These are phyloP conservation scores for Peniophora sp. DNA, from an alignment of 1,284 basidiomycete genomes.

Conservation along the genomic window DNA sequence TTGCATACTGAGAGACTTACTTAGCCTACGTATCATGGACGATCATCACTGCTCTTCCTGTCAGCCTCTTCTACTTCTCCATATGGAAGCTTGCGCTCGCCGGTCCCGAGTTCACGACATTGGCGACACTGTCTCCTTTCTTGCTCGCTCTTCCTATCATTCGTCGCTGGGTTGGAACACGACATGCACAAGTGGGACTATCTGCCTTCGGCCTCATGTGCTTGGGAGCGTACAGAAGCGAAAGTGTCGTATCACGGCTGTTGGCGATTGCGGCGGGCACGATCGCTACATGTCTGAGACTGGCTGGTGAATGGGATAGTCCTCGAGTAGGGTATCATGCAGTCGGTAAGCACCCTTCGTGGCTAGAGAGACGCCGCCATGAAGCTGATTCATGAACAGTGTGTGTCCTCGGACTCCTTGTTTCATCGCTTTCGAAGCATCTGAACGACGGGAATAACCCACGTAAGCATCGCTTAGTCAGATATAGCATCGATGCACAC, in stretches of 20 bases:
- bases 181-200: not conserved
- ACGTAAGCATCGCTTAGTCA: conserved; percentile 12
- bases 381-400: conserved; percentile 31
- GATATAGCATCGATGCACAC: too few relatives aligned
- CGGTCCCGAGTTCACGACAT: conserved; percentile 68
- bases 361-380: not conserved
- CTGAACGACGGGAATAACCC: conserved; percentile 79
- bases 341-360: conserved; percentile 38
- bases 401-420: conserved; percentile 56
- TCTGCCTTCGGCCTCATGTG: not conserved
- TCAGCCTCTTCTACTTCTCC: conserved; percentile 88
- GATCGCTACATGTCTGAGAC: conserved; percentile 26
- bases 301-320: conserved; percentile 49
- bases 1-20: not conserved
- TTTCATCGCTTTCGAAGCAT: conserved; percentile 71
- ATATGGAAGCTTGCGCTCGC: conserved; percentile 81
- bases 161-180: conserved; percentile 5
- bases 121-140: conserved; percentile 61
- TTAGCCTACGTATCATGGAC: conserved; percentile 86
- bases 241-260: not conserved
- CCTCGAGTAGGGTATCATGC: conserved; percentile 37
- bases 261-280: not conserved
- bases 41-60: conserved; percentile 73
- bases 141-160: conserved; percentile 43
- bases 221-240: not conserved